Evolutionary conservation across 1,139 yeast genomes (phyloP).

Genomic region (Taiozyma sp.): DNA sequence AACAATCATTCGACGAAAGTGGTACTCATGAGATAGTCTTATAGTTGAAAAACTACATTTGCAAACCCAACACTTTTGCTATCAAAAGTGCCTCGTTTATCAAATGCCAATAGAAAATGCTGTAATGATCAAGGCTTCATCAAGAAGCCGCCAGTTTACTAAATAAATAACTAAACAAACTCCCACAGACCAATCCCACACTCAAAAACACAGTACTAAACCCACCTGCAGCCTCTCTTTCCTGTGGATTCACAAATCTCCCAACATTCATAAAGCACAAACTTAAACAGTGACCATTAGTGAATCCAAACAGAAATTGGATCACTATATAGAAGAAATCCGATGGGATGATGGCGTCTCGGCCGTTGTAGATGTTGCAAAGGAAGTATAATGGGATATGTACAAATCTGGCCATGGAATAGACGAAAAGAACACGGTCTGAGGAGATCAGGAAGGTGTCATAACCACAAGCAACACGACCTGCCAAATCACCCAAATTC

Average conservation of each 20-base stretch:
- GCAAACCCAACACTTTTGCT: no score
- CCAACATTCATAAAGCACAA: conserved; percentile 82
- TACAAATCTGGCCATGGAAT: conserved; percentile 48
- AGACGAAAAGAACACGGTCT: conserved; percentile 41
- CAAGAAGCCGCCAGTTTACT: background rate
- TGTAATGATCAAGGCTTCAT: background rate
- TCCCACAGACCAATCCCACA: conserved; percentile 72
- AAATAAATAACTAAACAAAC: conserved; percentile 65
- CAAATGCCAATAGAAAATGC: background rate
- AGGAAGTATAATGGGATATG: conserved; percentile 63
- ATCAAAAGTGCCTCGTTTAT: background rate
- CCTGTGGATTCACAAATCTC: conserved; percentile 49
- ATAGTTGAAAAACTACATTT: no score
- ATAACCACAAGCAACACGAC: conserved; percentile 64
- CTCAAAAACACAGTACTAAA: conserved; percentile 77
- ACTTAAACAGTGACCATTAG: conserved; percentile 84
- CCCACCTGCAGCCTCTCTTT: conserved; percentile 92
- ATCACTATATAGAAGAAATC: conserved; percentile 65
- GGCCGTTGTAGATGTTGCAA: conserved; percentile 54
- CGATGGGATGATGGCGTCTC: conserved; percentile 36
- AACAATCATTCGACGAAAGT: no score
- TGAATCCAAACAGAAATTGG: conserved; percentile 76
- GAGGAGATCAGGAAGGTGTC: conserved; percentile 37
- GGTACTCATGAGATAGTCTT: no score
- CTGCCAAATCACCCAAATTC: conserved; percentile 86